Percentiles rank a stretch among this genome's conserved stretches.
Conservation (phyloP, 1,139 yeast genomes). For the Geotrichum fermentans region DNA sequence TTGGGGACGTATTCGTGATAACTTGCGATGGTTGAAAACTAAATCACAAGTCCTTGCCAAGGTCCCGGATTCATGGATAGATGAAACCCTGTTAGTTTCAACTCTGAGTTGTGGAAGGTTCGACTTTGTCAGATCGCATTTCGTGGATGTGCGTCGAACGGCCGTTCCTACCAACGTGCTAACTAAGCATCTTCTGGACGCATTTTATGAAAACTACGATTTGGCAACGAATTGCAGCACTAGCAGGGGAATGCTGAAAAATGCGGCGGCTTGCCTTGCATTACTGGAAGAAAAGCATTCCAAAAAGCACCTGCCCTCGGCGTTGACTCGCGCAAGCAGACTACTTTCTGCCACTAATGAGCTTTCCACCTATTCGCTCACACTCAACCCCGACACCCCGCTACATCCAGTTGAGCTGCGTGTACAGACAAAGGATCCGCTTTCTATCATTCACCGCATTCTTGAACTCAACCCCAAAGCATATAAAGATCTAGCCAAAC, state of each 20-base stretch:
- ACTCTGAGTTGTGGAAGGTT: conserved; percentile 21
- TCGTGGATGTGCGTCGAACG: conserved; percentile 6
- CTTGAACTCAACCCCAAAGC: conserved; percentile 34
- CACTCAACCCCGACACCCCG: conserved; percentile 32
- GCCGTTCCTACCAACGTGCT: conserved; percentile 5
- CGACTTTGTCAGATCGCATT: conserved; percentile 24
- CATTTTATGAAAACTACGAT: conserved; percentile 32
- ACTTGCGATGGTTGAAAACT: conserved; percentile 22
- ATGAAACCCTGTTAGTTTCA: conserved; percentile 21
- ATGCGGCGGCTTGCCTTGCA: conserved; percentile 30
- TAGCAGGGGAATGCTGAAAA: conserved; percentile 32
- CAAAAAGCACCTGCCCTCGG: conserved; percentile 8
- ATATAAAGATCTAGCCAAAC: conserved; percentile 30
- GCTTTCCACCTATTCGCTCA: conserved; percentile 31
- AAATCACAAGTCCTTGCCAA: conserved; percentile 21
- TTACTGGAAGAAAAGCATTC: conserved; percentile 18
- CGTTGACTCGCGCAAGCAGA: conserved; percentile 25
- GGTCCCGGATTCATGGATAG: conserved; percentile 24
- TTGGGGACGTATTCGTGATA: conserved; percentile 11
- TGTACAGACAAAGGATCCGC: conserved; percentile 25
- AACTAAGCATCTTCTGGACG: conserved; percentile 22
- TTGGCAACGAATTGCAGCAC: conserved; percentile 34
- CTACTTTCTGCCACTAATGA: conserved; percentile 32
- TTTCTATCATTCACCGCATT: conserved; percentile 32
- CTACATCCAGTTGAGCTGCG: conserved; percentile 29